A percentile compares a stretch with the other conserved stretches of the same genome.
These are phyloP conservation scores for Ormosia semicastrata DNA, from an alignment of 306 rosid genomes.

Conservation along the genomic window DNA sequence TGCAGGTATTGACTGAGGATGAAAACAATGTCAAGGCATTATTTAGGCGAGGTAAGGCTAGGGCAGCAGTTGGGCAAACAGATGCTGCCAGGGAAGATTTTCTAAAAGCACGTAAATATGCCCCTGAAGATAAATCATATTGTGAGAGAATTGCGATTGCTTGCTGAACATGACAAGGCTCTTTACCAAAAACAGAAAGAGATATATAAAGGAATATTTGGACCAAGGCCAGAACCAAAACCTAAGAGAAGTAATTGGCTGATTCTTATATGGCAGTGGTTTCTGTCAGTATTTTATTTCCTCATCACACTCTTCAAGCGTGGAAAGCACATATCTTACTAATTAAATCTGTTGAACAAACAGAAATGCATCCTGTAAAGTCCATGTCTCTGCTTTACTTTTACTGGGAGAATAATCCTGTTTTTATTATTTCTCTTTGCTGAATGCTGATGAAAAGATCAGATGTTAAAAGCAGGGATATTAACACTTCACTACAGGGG, in stretches of 20 bases:
- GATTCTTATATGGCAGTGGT: conserved; percentile 63
- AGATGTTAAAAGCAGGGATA: neutral
- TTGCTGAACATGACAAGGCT: conserved; percentile 82
- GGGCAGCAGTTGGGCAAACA: conserved; percentile 87
- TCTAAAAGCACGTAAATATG: conserved; percentile 57
- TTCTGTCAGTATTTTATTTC: conserved; percentile 56
- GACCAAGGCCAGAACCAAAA: conserved; percentile 71
- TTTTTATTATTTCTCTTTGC: neutral
- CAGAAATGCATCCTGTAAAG: neutral
- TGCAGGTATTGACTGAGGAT: conserved; percentile 80
- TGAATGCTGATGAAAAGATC: neutral
- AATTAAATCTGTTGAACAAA: conserved; percentile 13
- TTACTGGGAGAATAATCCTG: neutral
- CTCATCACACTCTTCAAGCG: conserved; percentile 51
- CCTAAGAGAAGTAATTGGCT: conserved; percentile 53
- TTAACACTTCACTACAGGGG: neutral
- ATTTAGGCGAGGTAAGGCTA: conserved; percentile 88
- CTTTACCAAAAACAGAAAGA: conserved; percentile 90
- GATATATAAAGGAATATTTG: conserved; percentile 89
- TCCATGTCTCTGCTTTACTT: neutral
- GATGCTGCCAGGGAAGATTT: conserved; percentile 88
- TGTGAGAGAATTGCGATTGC: conserved; percentile 65
- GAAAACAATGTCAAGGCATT: conserved; percentile 83
- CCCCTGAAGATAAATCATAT: conserved; percentile 80
- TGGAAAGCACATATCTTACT: conserved; percentile 53